Evolutionary conservation across 768 basidiomycete genomes (phyloP).

Genomic region (Rhodosporidiobolus sp.): DNA sequence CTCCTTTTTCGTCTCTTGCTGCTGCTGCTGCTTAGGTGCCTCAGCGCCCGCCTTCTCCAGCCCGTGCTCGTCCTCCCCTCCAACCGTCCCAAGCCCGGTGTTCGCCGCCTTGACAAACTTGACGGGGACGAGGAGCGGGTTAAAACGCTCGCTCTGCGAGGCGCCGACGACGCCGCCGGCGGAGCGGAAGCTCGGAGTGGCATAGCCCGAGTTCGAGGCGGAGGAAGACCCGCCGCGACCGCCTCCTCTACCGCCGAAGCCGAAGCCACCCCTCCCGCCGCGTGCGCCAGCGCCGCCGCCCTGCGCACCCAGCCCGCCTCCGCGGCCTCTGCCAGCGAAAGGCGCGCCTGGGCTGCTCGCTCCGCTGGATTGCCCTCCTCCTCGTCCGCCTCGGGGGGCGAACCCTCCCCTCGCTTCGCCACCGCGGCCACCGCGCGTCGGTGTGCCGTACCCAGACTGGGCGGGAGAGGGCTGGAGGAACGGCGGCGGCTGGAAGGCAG

Average conservation of each 20-base stretch:
- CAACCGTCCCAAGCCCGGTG: constrained; percentile 16
- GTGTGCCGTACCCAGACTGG: constrained; percentile 8
- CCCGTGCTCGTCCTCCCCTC: constrained; percentile 30
- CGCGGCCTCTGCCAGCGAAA: neutral
- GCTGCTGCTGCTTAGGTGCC: neutral
- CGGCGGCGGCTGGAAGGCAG: neutral
- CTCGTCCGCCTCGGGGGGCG: neutral
- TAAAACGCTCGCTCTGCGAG: neutral
- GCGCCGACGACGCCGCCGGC: neutral
- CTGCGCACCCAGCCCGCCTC: constrained; percentile 1
- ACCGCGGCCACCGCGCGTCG: constrained; percentile 6
- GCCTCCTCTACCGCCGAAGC: neutral
- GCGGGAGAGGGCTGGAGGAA: neutral
- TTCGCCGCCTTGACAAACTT: constrained; percentile 23
- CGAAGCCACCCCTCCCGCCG: neutral
- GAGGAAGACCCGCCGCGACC: neutral
- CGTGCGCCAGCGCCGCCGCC: neutral
- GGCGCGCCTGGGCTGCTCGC: neutral
- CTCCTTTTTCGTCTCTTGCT: neutral
- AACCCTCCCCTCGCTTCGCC: neutral
- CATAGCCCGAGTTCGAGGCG: neutral
- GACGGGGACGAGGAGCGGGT: constrained; percentile 37
- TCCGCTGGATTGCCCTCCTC: constrained; percentile 8
- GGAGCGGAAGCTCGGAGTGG: no score
- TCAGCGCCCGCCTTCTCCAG: constrained; percentile 20